phyloP scores from a whole-genome alignment of 2,329 filamentous ascomycete genomes.

The Sporothrix dimorphospora region DNA sequence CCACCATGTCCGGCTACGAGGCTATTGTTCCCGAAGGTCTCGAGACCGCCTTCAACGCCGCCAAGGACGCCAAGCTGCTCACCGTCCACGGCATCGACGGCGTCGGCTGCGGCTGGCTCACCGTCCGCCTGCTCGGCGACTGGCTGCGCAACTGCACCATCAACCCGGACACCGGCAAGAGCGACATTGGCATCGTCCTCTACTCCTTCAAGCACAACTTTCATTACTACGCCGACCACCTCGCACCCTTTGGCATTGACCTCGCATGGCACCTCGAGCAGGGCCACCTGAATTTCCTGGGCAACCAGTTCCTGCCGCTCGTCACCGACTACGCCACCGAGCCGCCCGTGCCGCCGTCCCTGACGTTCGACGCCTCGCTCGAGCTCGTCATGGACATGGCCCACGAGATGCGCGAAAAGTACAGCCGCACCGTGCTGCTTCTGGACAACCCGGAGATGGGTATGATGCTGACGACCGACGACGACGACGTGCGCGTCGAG shows the following conservation, averaged over 20 bases:
- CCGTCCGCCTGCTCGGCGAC: slow-evolving; percentile 29
- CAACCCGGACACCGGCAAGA: background rate
- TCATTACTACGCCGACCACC: slow-evolving; percentile 29
- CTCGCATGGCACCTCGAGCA: slow-evolving; percentile 26
- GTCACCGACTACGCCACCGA: slow-evolving; percentile 9
- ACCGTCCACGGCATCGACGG: slow-evolving; percentile 27
- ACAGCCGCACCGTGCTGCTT: slow-evolving; percentile 29
- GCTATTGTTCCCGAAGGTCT: background rate
- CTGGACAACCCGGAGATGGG: slow-evolving; percentile 32
- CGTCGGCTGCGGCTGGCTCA: slow-evolving; percentile 29
- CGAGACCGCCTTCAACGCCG: slow-evolving; percentile 21
- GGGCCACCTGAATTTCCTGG: slow-evolving; percentile 31
- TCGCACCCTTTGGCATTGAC: slow-evolving; percentile 31
- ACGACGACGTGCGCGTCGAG: slow-evolving; percentile 15
- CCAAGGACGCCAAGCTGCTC: slow-evolving; percentile 20
- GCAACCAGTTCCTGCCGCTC: slow-evolving; percentile 26
- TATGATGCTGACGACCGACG: slow-evolving; percentile 23
- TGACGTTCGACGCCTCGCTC: slow-evolving; percentile 27
- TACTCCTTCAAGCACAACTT: slow-evolving; percentile 32
- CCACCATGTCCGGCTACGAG: slow-evolving; percentile 13
- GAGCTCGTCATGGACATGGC: slow-evolving; percentile 30
- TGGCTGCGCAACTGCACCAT: slow-evolving; percentile 28
- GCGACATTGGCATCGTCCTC: slow-evolving; percentile 30
- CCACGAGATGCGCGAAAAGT: slow-evolving; percentile 16
- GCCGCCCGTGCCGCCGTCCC: slow-evolving; percentile 6